Evolutionary conservation across 1,284 basidiomycete genomes (phyloP), one percentile per base, ranked within the genome.

Genomic region (Tilletia caries): DNA sequence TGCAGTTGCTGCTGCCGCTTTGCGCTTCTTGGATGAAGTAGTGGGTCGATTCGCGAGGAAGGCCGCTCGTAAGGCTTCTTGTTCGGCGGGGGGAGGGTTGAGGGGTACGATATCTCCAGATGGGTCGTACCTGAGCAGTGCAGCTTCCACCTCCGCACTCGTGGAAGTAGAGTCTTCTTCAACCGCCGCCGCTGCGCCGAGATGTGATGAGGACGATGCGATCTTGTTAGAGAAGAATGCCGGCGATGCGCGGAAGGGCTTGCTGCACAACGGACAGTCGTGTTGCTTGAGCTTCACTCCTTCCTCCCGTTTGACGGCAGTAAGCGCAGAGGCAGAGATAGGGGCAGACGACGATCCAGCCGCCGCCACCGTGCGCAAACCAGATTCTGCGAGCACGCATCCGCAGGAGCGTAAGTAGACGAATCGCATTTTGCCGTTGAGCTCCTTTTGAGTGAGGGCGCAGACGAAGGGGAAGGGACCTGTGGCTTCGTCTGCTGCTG

Each of bases 341-440:
- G 58, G 18, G 12, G 64, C 25, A 27, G 64, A 65, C 1, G 20
- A 8, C 10, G 34, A n/a, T 8, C 46, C 54, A 29, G 33, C 64
- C 12, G 44, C 27, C 13, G 52, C 50, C 15, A 68, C 58, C 18
- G 75, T 71, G 3, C 71, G 71, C 6, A 83, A 68, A 10, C 81
- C 80, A 3, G 70, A 71, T 44, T 75, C 74, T 65, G 75, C 77
- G 70, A 83, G 69, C 2, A 75, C 78, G 70, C 78, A 80, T 0
- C 81, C 80, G 52, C 78, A 81, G 27, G 64, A 37, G 32, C 68
- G 64, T 3, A 83, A 67, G 67, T 79, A 82, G 44, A 82, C 74
- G 64, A 79, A 81, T 13, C 73, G 72, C 44, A 76, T 72, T 58
- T 73, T 75, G 12, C 81, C 81, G 67, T 81, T 79, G 75, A 83